phyloP scores from a whole-genome alignment of 129 eudicot species.

The Tanacetum coccineum region DNA sequence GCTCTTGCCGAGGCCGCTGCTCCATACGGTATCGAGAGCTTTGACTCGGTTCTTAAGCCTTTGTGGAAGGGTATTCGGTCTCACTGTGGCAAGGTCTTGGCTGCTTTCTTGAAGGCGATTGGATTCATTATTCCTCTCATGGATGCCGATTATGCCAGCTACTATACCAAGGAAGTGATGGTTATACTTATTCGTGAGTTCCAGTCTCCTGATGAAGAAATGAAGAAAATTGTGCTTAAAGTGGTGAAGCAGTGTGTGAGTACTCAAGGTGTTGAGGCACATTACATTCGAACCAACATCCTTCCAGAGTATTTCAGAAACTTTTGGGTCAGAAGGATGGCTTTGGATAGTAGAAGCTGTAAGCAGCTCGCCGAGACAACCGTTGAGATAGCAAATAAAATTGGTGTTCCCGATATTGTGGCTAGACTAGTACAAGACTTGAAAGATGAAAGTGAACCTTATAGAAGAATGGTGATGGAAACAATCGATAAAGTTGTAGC shows the following conservation, averaged over 20 bases:
- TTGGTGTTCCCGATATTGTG: constrained; percentile 92
- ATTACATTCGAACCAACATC: constrained; percentile 77
- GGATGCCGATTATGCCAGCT: constrained; percentile 92
- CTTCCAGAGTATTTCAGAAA: constrained; percentile 88
- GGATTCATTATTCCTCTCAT: constrained; percentile 92
- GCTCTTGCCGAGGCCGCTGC: constrained; percentile 97
- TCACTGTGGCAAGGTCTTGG: constrained; percentile 92
- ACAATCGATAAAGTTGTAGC: constrained; percentile 94
- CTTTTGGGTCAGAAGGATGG: constrained; percentile 98
- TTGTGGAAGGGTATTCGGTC: constrained; percentile 95
- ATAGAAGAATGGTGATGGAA: constrained; percentile 98
- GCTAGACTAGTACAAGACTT: constrained; percentile 86
- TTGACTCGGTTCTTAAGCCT: constrained; percentile 91
- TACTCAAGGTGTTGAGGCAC: constrained; percentile 92
- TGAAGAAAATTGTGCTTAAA: constrained; percentile 92
- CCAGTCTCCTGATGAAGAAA: constrained; percentile 98
- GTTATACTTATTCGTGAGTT: constrained; percentile 81
- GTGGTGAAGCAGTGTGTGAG: constrained; percentile 99
- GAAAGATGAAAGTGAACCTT: constrained; percentile 93
- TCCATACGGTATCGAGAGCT: constrained; percentile 94
- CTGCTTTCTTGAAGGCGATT: constrained; percentile 94
- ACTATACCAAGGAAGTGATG: constrained; percentile 96
- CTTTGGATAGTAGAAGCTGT: constrained; percentile 84
- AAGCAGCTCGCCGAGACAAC: constrained; percentile 94
- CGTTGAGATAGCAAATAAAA: constrained; percentile 94